phyloP scores from a whole-genome alignment of 495 filamentous ascomycete genomes.

The Melanomma pulvis-pyrius region DNA sequence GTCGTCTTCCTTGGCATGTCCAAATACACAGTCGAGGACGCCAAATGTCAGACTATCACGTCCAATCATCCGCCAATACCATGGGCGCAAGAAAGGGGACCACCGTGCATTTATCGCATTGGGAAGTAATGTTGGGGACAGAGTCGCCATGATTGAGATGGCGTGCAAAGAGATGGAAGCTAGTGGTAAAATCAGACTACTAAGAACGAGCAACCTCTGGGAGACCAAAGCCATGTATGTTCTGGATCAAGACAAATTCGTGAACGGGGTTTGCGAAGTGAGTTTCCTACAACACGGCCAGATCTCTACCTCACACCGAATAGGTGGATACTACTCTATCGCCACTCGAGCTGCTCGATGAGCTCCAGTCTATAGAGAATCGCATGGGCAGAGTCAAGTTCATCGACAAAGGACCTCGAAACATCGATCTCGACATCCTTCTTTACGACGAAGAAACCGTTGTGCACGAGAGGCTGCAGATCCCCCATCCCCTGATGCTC shows the following conservation, averaged over 20 bases:
- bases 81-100: neutral
- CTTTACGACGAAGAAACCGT: conserved; percentile 75
- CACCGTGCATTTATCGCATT: conserved; percentile 77
- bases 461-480: conserved; percentile 68
- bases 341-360: conserved; percentile 74
- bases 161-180: conserved; percentile 76
- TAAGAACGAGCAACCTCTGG: conserved; percentile 83
- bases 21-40: neutral
- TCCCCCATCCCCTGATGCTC: conserved; percentile 83
- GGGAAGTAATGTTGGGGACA: conserved; percentile 91
- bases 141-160: conserved; percentile 76
- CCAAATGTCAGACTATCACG: neutral
- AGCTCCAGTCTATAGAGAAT: conserved; percentile 81
- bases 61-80: neutral
- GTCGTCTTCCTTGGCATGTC: no score
- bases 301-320: neutral
- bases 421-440: conserved; percentile 92
- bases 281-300: conserved; percentile 26
- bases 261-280: conserved; percentile 95
- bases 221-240: conserved; percentile 98
- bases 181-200: conserved; percentile 66
- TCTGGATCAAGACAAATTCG: conserved; percentile 79
- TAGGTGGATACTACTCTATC: conserved; percentile 80
- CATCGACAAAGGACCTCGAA: conserved; percentile 90
- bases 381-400: conserved; percentile 75